Evolutionary conservation across 306 rosid species (phyloP).

Genomic region (Prunus salicina): DNA sequence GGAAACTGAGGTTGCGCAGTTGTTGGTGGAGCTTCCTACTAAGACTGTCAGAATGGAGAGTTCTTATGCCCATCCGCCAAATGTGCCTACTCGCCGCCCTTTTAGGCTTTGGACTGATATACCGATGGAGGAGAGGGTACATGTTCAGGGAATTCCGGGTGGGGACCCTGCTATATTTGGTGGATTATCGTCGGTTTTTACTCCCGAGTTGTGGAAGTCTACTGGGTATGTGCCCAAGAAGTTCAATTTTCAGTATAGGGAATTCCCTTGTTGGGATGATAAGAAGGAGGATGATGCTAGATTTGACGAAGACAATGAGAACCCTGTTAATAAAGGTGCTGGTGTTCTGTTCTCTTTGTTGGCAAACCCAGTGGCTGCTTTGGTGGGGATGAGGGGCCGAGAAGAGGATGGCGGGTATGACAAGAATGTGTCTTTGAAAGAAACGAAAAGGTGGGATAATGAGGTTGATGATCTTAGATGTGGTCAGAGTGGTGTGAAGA

Average conservation of each 20-base stretch:
- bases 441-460: slow-evolving; percentile 37
- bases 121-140: slow-evolving; percentile 92
- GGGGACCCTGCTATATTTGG: slow-evolving; percentile 73
- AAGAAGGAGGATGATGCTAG: slow-evolving; percentile 20
- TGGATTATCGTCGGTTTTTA: slow-evolving; percentile 52
- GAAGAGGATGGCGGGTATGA: slow-evolving; percentile 31
- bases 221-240: slow-evolving; percentile 83
- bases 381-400: slow-evolving; percentile 51
- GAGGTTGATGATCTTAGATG: slow-evolving; percentile 36
- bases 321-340: slow-evolving; percentile 61
- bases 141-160: slow-evolving; percentile 84
- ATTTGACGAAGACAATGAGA: slow-evolving; percentile 52
- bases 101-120: slow-evolving; percentile 84
- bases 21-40: slow-evolving; percentile 85
- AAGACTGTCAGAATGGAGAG: slow-evolving; percentile 68
- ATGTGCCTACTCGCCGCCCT: slow-evolving; percentile 53
- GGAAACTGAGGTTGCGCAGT: slow-evolving; percentile 92
- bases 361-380: slow-evolving; percentile 51
- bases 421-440: slow-evolving; percentile 42
- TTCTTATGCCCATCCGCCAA: slow-evolving; percentile 30
- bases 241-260: slow-evolving; percentile 78
- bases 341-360: slow-evolving; percentile 68
- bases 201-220: slow-evolving; percentile 82
- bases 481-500: slow-evolving; percentile 46
- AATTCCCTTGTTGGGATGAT: slow-evolving; percentile 77